These are phyloP conservation scores for Epichloe festucae DNA, from an alignment of 2,329 filamentous ascomycete species.

Conservation along the genomic window DNA sequence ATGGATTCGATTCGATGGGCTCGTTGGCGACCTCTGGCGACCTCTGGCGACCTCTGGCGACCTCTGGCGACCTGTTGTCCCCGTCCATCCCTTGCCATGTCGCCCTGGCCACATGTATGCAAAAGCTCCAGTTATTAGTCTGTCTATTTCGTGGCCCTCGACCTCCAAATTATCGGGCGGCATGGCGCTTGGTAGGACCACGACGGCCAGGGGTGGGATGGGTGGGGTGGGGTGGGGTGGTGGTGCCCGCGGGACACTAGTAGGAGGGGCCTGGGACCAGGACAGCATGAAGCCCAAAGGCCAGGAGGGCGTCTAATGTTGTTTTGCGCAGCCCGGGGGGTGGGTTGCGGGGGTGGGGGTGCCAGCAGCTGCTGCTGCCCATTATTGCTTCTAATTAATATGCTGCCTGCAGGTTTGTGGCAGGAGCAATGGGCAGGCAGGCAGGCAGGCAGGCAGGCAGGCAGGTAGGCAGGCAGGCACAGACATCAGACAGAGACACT, in stretches of 20 bases:
- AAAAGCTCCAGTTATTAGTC: neutral
- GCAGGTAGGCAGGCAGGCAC: too few relatives aligned
- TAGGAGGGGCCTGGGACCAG: too few relatives aligned
- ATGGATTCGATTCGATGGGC: neutral
- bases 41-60: neutral
- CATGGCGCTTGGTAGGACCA: constrained; percentile 7
- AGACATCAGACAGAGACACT: too few relatives aligned
- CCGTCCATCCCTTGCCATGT: neutral
- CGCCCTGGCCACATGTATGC: neutral
- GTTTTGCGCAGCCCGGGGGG: too few relatives aligned
- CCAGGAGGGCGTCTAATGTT: too few relatives aligned
- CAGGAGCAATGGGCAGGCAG: too few relatives aligned
- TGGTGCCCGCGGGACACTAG: neutral
- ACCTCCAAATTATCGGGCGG: constrained; percentile 4
- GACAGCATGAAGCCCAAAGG: too few relatives aligned
- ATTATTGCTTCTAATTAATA: too few relatives aligned
- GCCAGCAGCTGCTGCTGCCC: too few relatives aligned
- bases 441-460: too few relatives aligned
- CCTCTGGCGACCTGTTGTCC: neutral
- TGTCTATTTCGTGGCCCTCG: neutral
- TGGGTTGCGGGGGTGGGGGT: too few relatives aligned
- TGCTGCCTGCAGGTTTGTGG: too few relatives aligned
- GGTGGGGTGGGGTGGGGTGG: neutral
- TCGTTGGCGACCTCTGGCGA: neutral
- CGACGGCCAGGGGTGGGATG: neutral